phyloP scores from a whole-genome alignment of 1,284 basidiomycete genomes.

The Cryptococcus sp. region DNA sequence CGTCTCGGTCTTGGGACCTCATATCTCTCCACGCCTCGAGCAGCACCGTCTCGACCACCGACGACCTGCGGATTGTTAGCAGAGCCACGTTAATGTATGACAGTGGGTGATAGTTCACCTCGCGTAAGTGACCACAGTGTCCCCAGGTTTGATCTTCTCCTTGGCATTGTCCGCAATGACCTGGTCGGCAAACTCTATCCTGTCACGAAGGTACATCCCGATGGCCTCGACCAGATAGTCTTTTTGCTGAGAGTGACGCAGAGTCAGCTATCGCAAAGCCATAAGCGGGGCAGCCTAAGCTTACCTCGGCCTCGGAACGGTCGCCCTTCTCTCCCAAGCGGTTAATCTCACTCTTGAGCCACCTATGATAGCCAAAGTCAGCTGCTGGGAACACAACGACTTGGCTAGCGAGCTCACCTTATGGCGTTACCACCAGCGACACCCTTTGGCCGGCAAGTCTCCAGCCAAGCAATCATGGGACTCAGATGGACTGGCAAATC shows the following conservation, averaged over 20 bases:
- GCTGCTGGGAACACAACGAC: not conserved
- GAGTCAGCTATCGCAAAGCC: not conserved
- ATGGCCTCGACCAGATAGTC: conserved; percentile 78
- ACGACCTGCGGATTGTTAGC: conserved; percentile 60
- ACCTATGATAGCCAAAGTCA: conserved; percentile 58
- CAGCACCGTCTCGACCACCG: conserved; percentile 87
- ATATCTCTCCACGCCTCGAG: conserved; percentile 63
- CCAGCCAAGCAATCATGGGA: conserved; percentile 51
- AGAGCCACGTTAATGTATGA: not conserved
- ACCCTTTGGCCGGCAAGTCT: conserved; percentile 49
- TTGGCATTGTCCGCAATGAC: conserved; percentile 86
- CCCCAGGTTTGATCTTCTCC: conserved; percentile 90
- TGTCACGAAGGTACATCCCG: conserved; percentile 88
- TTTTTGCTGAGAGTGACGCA: conserved; percentile 66
- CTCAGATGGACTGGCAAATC: conserved; percentile 45
- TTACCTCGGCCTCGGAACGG: conserved; percentile 77
- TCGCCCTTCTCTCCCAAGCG: conserved; percentile 73
- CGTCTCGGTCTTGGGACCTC: conserved; percentile 58
- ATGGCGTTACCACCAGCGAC: conserved; percentile 51
- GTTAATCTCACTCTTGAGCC: conserved; percentile 95
- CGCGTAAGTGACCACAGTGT: conserved; percentile 89
- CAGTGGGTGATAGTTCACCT: conserved; percentile 54
- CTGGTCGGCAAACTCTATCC: conserved; percentile 88
- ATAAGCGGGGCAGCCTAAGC: conserved; percentile 32
- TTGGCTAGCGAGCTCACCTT: conserved; percentile 20